Evolutionary conservation across 1,284 basidiomycete species (phyloP).

Genomic region (Leccinum pallidistipes): DNA sequence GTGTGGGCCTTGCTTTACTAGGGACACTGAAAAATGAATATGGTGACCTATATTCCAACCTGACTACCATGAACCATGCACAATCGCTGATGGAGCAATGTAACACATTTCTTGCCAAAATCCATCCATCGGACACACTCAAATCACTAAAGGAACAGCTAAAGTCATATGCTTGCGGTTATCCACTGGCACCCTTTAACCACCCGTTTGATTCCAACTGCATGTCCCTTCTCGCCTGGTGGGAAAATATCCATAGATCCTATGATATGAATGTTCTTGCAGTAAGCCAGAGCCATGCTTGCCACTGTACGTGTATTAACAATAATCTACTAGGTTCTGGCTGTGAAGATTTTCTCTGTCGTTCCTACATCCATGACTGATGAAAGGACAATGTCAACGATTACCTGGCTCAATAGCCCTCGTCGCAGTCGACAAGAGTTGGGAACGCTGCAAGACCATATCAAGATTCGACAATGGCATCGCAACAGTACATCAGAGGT

Average conservation of each 20-base stretch:
- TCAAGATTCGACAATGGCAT: too few species aligned
- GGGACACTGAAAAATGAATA: not conserved
- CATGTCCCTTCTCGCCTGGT: not conserved
- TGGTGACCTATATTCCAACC: not conserved
- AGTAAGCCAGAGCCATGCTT: too few species aligned
- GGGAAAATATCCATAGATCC: not conserved
- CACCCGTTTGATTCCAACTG: not conserved
- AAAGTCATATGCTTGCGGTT: not conserved
- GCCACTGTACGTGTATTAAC: too few species aligned
- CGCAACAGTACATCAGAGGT: not conserved
- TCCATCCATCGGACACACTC: not conserved
- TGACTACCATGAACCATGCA: not conserved
- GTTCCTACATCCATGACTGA: not conserved
- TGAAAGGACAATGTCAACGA: not conserved
- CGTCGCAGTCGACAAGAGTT: not conserved
- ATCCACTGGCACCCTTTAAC: not conserved
- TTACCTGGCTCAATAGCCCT: not conserved
- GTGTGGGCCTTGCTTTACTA: not conserved
- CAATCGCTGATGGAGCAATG: not conserved
- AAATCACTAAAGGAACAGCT: not conserved
- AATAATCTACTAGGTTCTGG: not conserved
- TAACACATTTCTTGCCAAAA: not conserved
- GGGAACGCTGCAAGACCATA: too few species aligned
- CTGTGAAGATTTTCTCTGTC: not conserved
- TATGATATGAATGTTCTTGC: not conserved